Evolutionary conservation across 169 alveolate genomes (phyloP).

Genomic region (Plasmodium gallinaceum): DNA sequence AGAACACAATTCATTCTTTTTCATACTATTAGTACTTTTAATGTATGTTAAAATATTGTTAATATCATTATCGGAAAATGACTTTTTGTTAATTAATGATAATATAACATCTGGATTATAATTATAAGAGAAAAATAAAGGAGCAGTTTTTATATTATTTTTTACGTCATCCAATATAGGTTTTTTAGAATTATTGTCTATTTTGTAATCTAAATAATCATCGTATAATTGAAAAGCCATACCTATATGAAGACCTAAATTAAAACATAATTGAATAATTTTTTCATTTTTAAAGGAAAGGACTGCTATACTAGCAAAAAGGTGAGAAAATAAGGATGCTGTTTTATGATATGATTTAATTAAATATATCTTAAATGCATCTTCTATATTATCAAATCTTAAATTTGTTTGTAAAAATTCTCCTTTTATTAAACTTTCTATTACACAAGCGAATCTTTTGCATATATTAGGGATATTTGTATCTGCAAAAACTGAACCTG

Average conservation of each 20-base stretch:
- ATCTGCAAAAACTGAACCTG: slow-evolving; percentile 77
- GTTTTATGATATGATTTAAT: slow-evolving; percentile 83
- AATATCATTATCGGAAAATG: slow-evolving; percentile 29
- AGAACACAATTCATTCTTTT: slow-evolving; percentile 68
- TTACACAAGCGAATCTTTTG: slow-evolving; percentile 79
- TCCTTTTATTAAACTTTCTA: slow-evolving; percentile 83
- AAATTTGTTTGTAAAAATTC: slow-evolving; percentile 68
- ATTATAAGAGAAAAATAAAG: slow-evolving; percentile 77
- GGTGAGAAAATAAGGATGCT: slow-evolving; percentile 80
- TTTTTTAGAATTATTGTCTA: slow-evolving; percentile 82
- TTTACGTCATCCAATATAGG: slow-evolving; percentile 88
- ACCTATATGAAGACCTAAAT: slow-evolving; percentile 90
- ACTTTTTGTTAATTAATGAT: slow-evolving; percentile 48
- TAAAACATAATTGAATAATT: slow-evolving; percentile 77
- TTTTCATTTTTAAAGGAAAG: slow-evolving; percentile 66
- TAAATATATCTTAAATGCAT: slow-evolving; percentile 79
- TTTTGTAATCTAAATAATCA: slow-evolving; percentile 88
- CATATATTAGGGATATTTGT: slow-evolving; percentile 77
- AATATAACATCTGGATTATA: slow-evolving; percentile 46
- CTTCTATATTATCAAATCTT: slow-evolving; percentile 65
- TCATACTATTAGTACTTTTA: slow-evolving; percentile 49
- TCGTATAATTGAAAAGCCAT: slow-evolving; percentile 92
- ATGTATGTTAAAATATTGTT: slow-evolving; percentile 37
- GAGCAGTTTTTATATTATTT: slow-evolving; percentile 86
- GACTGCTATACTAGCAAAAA: slow-evolving; percentile 74